A percentile compares a stretch with the other conserved stretches of the same genome.
Evolutionary conservation across 1,284 basidiomycete genomes (phyloP).

Genomic region (Heterobasidion occidentale): DNA sequence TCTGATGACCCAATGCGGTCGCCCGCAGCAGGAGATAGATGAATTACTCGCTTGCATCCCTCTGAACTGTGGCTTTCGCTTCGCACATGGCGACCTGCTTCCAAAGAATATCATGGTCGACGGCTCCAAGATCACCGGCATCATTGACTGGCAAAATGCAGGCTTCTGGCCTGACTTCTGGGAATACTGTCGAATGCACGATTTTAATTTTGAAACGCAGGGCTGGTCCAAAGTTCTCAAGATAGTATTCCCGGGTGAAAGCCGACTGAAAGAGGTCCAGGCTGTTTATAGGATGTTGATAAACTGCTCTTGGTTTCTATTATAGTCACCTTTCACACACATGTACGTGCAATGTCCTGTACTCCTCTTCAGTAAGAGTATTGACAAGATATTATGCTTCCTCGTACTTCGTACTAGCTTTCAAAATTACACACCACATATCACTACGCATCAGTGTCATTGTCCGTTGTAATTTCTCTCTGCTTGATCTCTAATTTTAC

Average conservation of each 20-base stretch:
- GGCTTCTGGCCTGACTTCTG: constrained; percentile 24
- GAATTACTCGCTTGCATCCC: constrained; percentile 13
- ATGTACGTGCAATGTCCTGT: too few species aligned
- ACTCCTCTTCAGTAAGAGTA: too few species aligned
- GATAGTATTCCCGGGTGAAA: constrained; percentile 10
- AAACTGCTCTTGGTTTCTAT: not conserved
- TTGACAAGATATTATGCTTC: too few species aligned
- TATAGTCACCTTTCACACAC: too few species aligned
- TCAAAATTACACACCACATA: too few species aligned
- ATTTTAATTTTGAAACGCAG: constrained; percentile 12
- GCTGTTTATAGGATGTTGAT: not conserved
- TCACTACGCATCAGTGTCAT: too few species aligned
- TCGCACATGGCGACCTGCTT: constrained; percentile 20
- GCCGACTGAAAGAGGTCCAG: constrained; percentile 5
- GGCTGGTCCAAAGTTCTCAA: constrained; percentile 12
- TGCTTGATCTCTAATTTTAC: too few species aligned
- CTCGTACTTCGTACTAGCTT: too few species aligned
- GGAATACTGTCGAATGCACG: constrained; percentile 22
- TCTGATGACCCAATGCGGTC: not conserved
- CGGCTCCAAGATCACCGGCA: constrained; percentile 18
- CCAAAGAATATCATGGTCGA: constrained; percentile 21
- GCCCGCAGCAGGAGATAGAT: constrained; percentile 7
- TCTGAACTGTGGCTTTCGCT: constrained; percentile 10
- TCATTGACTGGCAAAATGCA: constrained; percentile 22
- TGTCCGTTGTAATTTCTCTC: too few species aligned